Base-by-base conservation (phyloP, 176 grass and related monocot species). In the Paspalum vaginatum region DNA sequence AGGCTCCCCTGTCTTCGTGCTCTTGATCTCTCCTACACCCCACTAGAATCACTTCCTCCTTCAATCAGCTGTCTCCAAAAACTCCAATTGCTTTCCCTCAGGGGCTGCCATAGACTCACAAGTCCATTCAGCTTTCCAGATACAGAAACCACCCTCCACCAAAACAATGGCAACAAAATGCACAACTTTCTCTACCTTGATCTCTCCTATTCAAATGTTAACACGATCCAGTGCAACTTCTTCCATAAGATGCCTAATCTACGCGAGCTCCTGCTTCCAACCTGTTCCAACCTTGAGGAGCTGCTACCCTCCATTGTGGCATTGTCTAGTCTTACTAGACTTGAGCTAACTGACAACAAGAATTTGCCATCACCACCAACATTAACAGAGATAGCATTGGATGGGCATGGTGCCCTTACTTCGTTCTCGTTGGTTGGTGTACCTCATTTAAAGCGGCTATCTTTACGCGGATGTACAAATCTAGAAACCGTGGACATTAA, bases 1-100 rank as follows among this genome's bases (percentile, higher is more conserved):
- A 67, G 48, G 1, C 18, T 76, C 5, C 25, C 17, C 2, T 58
- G 9, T 44, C 32, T 85, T 45, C 24, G 4, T 64, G 38, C 64
- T 53, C 83, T 85, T 38, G 66, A 85, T 13, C 57, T 85, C 37
- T 85, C 83, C 17, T 72, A 64, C 40, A 64, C 83, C 22, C 16
- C 56, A 55, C 0, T 85, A 45, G 11, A 85, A 47, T 18, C 9
- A 48, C 48, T 79, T 4, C 76, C 67, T 39, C 5, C 24, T 22
- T 73, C 68, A 11, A 11, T 85, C 0, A 7, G 5, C 0, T 57
- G 13, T 10, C 76, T 85, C 12, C 0, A 0, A 0, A 63, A 73
- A 7, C 58, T 85, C 11, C 37, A 5, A 0, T 13, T 65, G 38
- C 68, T 85, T 13, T 85, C 76, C 5, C 24, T 86, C 0, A 47